phyloP scores from a whole-genome alignment of 345 rosid genomes.

The Theobroma cacao region DNA sequence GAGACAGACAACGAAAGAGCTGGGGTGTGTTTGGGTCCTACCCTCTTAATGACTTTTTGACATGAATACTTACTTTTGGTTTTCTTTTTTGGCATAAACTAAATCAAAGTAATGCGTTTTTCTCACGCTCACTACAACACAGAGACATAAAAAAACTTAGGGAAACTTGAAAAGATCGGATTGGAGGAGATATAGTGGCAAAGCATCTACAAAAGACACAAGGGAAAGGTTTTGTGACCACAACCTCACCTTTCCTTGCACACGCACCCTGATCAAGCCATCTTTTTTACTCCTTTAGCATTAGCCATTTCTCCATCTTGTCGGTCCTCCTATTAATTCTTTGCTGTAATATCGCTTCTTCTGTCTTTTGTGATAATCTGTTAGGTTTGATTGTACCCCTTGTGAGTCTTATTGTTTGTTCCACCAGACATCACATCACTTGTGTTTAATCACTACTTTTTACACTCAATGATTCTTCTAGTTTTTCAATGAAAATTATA shows the following conservation, averaged over 20 bases:
- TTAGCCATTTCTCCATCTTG: neutral
- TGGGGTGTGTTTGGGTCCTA: conserved; percentile 2
- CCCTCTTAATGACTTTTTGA: conserved; percentile 13
- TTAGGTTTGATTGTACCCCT: neutral
- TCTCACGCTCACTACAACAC: conserved; percentile 18
- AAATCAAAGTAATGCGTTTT: conserved; percentile 28
- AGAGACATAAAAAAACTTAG: neutral
- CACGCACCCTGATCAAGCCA: conserved; percentile 12
- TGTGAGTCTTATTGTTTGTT: too few relatives aligned
- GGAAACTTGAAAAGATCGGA: conserved; percentile 10
- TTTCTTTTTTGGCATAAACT: neutral
- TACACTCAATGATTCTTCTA: neutral
- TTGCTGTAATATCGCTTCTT: neutral
- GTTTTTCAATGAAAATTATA: neutral
- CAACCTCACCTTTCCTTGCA: conserved; percentile 14
- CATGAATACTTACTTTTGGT: conserved; percentile 29
- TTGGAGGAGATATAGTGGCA: conserved; percentile 14
- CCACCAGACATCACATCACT: too few relatives aligned
- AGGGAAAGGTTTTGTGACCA: conserved; percentile 16
- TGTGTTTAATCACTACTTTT: neutral
- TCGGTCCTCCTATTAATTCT: neutral
- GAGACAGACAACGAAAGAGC: neutral
- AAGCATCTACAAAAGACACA: conserved; percentile 25
- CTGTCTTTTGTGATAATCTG: too few relatives aligned
- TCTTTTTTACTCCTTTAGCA: neutral